Conservation (phyloP, 2,329 filamentous ascomycete genomes). For the Epicoccum sorghinum region DNA sequence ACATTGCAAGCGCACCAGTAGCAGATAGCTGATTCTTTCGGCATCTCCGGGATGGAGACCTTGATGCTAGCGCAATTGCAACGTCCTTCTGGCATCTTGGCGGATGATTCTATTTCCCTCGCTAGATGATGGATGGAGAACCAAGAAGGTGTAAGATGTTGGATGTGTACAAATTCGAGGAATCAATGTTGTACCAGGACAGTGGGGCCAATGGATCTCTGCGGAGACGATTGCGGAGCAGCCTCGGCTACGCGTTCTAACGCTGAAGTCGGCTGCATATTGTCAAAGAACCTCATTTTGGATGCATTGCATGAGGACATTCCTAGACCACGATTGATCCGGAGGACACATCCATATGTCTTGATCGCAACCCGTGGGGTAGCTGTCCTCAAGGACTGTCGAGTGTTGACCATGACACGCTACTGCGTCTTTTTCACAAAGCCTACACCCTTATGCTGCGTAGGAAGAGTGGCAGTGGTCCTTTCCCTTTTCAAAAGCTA, state of each 20-base stretch:
- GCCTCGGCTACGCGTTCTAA: slow-evolving; percentile 5
- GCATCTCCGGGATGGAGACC: slow-evolving; percentile 31
- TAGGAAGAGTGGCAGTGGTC: too few species aligned
- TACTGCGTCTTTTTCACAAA: too few species aligned
- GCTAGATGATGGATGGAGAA: not conserved
- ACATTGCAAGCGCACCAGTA: slow-evolving; percentile 30
- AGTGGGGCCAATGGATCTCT: not conserved
- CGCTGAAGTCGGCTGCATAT: not conserved
- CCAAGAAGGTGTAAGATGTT: too few species aligned
- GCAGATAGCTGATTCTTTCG: slow-evolving; percentile 31
- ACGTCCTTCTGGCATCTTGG: slow-evolving; percentile 33
- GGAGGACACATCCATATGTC: too few species aligned
- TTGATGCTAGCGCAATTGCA: slow-evolving; percentile 41
- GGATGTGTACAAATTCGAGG: not conserved
- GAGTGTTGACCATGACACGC: too few species aligned
- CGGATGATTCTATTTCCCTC: not conserved
- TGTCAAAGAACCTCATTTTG: too few species aligned
- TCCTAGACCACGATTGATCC: too few species aligned
- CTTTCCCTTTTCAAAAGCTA: too few species aligned
- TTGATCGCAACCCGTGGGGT: too few species aligned
- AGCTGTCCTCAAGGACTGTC: too few species aligned
- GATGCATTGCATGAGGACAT: too few species aligned
- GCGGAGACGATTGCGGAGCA: slow-evolving; percentile 1
- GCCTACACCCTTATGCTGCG: too few species aligned
- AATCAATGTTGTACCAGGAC: not conserved